These are phyloP conservation scores for Dioscorea alata DNA, from an alignment of 106 monocot genomes.

Conservation along the genomic window DNA sequence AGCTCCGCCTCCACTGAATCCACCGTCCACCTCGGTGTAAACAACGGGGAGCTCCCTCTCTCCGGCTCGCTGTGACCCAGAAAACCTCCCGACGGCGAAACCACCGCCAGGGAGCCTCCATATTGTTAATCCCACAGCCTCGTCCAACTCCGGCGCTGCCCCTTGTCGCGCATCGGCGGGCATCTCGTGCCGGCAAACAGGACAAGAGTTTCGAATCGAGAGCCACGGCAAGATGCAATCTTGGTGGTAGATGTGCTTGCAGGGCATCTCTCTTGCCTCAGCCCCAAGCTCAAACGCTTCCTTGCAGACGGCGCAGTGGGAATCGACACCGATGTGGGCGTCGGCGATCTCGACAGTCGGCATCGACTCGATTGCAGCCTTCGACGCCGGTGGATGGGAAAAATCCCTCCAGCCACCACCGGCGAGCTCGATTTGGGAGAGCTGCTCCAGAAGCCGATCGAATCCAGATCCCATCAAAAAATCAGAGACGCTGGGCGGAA, in stretches of 20 bases:
- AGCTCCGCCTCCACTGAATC: constrained; percentile 25
- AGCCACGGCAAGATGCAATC: constrained; percentile 63
- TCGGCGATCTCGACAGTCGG: constrained; percentile 34
- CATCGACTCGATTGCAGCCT: constrained; percentile 67
- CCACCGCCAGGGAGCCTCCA: constrained; percentile 54
- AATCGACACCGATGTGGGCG: constrained; percentile 22
- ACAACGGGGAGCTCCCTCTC: constrained; percentile 42
- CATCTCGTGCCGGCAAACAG: constrained; percentile 51
- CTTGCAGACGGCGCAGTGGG: constrained; percentile 46
- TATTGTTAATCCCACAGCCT: constrained; percentile 36
- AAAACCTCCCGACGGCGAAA: constrained; percentile 42
- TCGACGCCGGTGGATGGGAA: constrained; percentile 57
- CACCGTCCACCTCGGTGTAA: constrained; percentile 55
- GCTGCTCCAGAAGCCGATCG: constrained; percentile 68
- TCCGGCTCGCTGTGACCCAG: constrained; percentile 21
- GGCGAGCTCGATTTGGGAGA: constrained; percentile 48
- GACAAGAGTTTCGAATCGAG: constrained; percentile 40
- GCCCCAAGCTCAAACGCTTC: constrained; percentile 37
- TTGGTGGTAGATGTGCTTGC: constrained; percentile 50
- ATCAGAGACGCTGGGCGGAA: constrained; percentile 57
- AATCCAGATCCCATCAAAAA: constrained; percentile 79
- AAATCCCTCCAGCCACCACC: constrained; percentile 5
- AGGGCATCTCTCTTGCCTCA: constrained; percentile 44
- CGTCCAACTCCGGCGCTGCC: constrained; percentile 1
- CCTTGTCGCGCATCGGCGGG: constrained; percentile 20